Base-by-base conservation (phyloP, 192 early-diverging fungal genomes). In the Allomyces macrogynus region DNA sequence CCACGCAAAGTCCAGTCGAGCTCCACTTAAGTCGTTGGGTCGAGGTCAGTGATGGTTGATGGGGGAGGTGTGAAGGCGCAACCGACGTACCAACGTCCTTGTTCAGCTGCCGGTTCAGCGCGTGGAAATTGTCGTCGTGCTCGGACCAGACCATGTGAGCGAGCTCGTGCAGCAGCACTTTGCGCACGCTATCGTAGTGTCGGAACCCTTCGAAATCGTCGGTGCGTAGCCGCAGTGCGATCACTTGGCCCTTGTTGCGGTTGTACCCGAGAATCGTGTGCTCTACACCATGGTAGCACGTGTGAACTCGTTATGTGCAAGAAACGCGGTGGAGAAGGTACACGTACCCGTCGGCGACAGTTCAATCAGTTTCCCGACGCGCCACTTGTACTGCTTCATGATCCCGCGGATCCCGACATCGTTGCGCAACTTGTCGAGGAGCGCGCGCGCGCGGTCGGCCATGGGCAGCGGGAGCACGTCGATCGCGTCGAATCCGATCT, bases 81-180 rank as follows among this genome's bases (percentile, higher is more conserved):
- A n/a, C n/a, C n/a, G n/a, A n/a, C 57, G 69, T 66, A 60, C 72
- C 68, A 23, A 82, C 80, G 49, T 88, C 85, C 62, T 77, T 75
- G 54, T 88, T 89, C n/a, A 91, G 71, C 65, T 85, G 73, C 60
- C 86, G 73, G 67, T 88, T 84, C 22, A 91, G 70, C 24, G 72
- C 73, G 66, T 89, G 84, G 66, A 91, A 91, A 27, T 81, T 73
- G 4, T 81, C 79, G 65, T 86, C 85, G 67, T 91, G 89, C 9
- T 83, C 61, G 1, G 14, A 10, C 57, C 68, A 68, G 69, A 83
- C 81, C 72, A 85, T 87, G 65, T 91, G 89, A 5, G 85, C 71
- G 10, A 91, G 76, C 68, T 91, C 89, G 71, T 91, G 89, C 25
- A 91, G 65, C 22, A 91, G 65, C 3, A 89, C 87, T 61, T 79